Percentiles rank a stretch among this genome's conserved stretches.
These are phyloP conservation scores for Diaporthe nobilis DNA, from an alignment of 2,329 filamentous ascomycete genomes.

Conservation along the genomic window DNA sequence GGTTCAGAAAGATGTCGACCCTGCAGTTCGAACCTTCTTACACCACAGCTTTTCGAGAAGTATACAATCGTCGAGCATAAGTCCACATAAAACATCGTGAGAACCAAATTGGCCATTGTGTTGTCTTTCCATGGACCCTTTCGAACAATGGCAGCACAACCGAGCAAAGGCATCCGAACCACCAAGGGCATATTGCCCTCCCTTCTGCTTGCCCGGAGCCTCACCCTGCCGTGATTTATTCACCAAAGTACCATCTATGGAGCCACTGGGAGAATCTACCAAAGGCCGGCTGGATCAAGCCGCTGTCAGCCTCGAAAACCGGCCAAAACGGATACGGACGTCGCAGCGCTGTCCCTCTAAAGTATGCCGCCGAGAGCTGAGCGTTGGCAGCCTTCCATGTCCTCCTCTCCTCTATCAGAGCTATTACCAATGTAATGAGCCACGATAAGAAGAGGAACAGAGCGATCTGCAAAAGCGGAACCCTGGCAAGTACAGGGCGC, in stretches of 20 bases:
- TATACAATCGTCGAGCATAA: neutral
- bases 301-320: constrained; percentile 43
- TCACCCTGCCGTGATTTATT: neutral
- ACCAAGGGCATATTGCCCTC: neutral
- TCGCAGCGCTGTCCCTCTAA: constrained; percentile 40
- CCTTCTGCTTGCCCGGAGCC: neutral
- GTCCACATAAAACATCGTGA: neutral
- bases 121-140: neutral
- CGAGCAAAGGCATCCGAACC: no score
- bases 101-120: neutral
- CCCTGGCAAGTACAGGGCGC: neutral
- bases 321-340: constrained; percentile 45
- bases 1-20: neutral
- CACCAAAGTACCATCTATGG: constrained; percentile 23
- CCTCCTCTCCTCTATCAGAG: constrained; percentile 45
- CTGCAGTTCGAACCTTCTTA: neutral
- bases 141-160: neutral
- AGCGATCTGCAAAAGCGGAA: constrained; percentile 17
- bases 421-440: constrained; percentile 39
- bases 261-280: constrained; percentile 26
- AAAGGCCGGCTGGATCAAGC: constrained; percentile 42
- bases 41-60: neutral
- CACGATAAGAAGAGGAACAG: constrained; percentile 31
- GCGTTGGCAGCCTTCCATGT: constrained; percentile 46
- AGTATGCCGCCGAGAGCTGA: constrained; percentile 43